Conservation (phyloP, 202 grass and related monocot genomes). For the Musa balbisiana region DNA sequence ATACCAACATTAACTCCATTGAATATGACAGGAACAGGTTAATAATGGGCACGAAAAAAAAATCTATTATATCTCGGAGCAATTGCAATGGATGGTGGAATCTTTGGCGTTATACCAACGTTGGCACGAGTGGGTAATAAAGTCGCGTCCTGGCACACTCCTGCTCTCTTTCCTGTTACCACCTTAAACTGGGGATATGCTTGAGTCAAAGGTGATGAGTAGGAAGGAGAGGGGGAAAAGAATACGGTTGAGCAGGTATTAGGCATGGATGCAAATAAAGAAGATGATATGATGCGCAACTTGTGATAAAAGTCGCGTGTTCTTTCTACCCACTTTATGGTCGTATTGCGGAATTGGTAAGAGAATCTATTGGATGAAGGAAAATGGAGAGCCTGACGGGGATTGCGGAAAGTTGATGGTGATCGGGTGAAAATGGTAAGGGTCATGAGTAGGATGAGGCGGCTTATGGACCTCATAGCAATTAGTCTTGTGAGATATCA, state of each 20-base stretch:
- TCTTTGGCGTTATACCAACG: background rate
- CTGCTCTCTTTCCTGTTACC: background rate
- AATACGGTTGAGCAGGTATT: too few species aligned
- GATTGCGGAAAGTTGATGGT: background rate
- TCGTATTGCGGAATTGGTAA: background rate
- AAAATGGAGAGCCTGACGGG: too few species aligned
- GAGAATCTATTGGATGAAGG: background rate
- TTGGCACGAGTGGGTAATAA: slow-evolving; percentile 2
- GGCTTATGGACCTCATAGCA: background rate
- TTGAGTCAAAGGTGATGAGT: background rate
- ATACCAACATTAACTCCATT: background rate
- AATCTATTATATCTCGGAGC: background rate
- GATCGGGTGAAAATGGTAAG: background rate
- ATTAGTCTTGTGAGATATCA: background rate
- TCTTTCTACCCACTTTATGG: background rate
- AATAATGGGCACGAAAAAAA: background rate
- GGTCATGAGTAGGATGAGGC: background rate
- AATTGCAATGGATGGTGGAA: background rate
- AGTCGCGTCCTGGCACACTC: background rate
- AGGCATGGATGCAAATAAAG: too few species aligned
- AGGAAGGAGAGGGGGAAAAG: too few species aligned
- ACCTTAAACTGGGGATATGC: background rate
- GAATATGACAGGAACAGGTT: too few species aligned
- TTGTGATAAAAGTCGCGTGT: background rate
- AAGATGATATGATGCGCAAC: background rate